A percentile compares a stretch with the other conserved stretches of the same genome.
phyloP scores from a whole-genome alignment of 176 grass and related monocot species.

The Musa acuminata region DNA sequence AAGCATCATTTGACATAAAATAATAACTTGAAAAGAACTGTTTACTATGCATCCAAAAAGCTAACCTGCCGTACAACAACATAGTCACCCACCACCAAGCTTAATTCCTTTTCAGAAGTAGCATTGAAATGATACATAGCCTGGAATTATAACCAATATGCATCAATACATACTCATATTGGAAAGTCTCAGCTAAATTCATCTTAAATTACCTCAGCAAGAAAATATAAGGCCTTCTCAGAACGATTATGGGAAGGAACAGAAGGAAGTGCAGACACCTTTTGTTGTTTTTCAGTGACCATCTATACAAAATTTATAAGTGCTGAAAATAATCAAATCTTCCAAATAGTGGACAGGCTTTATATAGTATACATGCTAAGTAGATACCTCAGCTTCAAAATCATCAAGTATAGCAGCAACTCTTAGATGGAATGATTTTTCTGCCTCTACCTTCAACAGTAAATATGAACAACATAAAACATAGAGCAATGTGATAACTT shows the following conservation, averaged over 20 bases:
- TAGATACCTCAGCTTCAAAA: conserved; percentile 84
- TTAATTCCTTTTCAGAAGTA: conserved; percentile 71
- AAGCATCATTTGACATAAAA: background rate
- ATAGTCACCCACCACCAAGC: conserved; percentile 90
- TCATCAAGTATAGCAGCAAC: conserved; percentile 93
- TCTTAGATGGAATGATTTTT: conserved; percentile 89
- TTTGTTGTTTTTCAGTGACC: conserved; percentile 89
- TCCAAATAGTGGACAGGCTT: conserved; percentile 11
- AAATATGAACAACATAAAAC: conserved; percentile 23
- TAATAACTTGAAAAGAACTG: background rate
- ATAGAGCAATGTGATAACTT: conserved; percentile 5
- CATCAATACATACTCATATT: background rate
- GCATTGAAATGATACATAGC: conserved; percentile 84
- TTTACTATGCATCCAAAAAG: conserved; percentile 15
- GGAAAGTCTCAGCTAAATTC: background rate
- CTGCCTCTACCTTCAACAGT: conserved; percentile 87
- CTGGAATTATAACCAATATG: conserved; percentile 24
- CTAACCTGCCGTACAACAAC: conserved; percentile 93
- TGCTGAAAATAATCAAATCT: conserved; percentile 11
- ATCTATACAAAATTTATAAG: conserved; percentile 44
- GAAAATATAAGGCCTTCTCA: conserved; percentile 88
- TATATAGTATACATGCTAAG: conserved; percentile 7
- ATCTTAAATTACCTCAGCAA: conserved; percentile 64
- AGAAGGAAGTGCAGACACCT: conserved; percentile 71
- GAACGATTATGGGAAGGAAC: conserved; percentile 68